Percentiles rank a stretch among this genome's conserved stretches.
phyloP scores from a whole-genome alignment of 768 basidiomycete species.

The Auriscalpium orientale region DNA sequence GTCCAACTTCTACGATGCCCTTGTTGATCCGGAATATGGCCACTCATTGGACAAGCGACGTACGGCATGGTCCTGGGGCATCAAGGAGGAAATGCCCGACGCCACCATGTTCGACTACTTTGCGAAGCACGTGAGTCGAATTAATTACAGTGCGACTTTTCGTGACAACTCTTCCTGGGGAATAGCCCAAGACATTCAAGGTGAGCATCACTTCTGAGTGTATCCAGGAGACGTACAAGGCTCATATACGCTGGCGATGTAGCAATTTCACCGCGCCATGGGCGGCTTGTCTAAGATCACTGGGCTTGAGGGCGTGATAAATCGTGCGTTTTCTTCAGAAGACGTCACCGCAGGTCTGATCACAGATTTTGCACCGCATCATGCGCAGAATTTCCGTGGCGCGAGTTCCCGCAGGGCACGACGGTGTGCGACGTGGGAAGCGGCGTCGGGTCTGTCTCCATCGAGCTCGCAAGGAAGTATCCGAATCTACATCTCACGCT shows the following conservation, averaged over 20 bases:
- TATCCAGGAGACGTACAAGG: too few species aligned
- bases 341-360: background rate
- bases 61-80: conserved; percentile 8
- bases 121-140: background rate
- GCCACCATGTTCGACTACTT: background rate
- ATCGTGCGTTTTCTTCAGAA: background rate
- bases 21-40: conserved; percentile 21
- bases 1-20: conserved; percentile 17
- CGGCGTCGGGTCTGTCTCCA: conserved; percentile 23
- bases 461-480: conserved; percentile 19
- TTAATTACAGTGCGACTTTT: background rate
- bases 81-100: background rate
- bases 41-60: conserved; percentile 17
- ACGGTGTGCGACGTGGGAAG: conserved; percentile 25
- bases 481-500: conserved; percentile 21
- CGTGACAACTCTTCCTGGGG: background rate
- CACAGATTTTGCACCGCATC: background rate
- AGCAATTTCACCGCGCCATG: background rate
- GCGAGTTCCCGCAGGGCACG: conserved; percentile 8
- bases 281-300: background rate
- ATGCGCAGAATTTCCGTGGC: conserved; percentile 20
- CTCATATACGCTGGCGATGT: background rate
- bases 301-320: background rate
- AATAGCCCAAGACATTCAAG: background rate
- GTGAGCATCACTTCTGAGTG: too few species aligned